These are phyloP conservation scores for Ceriops zippeliana DNA, from an alignment of 345 rosid species.

Conservation along the genomic window DNA sequence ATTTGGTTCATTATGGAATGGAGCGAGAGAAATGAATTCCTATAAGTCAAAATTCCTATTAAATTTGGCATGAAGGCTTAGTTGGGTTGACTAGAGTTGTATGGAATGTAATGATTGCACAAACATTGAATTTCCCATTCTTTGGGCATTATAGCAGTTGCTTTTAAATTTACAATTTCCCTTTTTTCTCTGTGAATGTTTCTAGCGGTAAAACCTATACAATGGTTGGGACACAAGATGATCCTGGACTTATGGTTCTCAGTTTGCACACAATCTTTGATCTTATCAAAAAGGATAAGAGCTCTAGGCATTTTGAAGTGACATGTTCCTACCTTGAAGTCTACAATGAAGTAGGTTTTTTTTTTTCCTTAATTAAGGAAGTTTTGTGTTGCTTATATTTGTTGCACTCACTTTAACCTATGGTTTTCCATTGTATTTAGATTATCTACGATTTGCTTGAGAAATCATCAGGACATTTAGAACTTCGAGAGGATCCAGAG, in stretches of 20 bases:
- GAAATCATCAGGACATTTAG: constrained; percentile 85
- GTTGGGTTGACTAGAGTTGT: no score
- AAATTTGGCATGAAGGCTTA: no score
- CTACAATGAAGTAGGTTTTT: constrained; percentile 71
- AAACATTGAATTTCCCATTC: neutral
- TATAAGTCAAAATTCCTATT: no score
- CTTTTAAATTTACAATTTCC: neutral
- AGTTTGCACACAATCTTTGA: constrained; percentile 81
- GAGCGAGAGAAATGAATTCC: no score
- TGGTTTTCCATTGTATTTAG: constrained; percentile 36
- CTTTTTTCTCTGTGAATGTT: neutral
- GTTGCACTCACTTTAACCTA: constrained; percentile 6
- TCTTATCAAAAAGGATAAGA: constrained; percentile 60
- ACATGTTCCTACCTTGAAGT: constrained; percentile 94
- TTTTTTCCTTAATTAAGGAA: constrained; percentile 1
- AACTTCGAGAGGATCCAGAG: constrained; percentile 96
- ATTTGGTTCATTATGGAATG: no score
- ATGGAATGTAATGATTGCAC: no score
- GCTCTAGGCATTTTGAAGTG: constrained; percentile 75
- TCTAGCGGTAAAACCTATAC: constrained; percentile 91
- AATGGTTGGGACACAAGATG: constrained; percentile 82
- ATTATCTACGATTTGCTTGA: constrained; percentile 94
- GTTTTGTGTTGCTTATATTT: neutral
- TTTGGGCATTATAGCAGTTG: neutral
- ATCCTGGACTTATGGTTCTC: constrained; percentile 98